Evolutionary conservation across 83 land plant genomes (phyloP), one percentile per base, ranked within the genome.

Genomic region (Picea abies): DNA sequence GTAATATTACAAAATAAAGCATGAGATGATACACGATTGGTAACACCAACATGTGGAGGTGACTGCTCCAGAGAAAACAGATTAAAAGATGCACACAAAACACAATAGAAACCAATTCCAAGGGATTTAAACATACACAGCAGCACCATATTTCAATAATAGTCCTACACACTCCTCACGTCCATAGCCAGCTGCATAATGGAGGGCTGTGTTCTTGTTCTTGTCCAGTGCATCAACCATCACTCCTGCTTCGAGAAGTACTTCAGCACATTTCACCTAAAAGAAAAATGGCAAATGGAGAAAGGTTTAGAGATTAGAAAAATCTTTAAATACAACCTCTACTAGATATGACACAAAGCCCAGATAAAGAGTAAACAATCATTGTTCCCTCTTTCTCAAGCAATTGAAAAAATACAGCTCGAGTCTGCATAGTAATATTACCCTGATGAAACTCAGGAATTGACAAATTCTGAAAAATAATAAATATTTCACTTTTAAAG

Each of bases 151-250:
- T 71, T 87, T 85, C 85, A 87, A 68, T 26, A 87, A 84, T 20
- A 87, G 81, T 79, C 82, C 89, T 78, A 85, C 89, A 85, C 89
- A 87, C 76, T 87, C 89, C 47, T 70, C 60, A 35, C 88, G 88
- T 49, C 89, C 89, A 85, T 87, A 87, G 37, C 89, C 89, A 32
- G 89, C 88, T 39, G 89, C 89, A 82, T 87, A 87, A 71, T 87
- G 89, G 82, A 87, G 89, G 35, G 89, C 88, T 11, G 89, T 87
- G 76, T 87, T 87, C 60, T 87, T 82, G 70, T 85, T 87, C 44
- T 87, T 87, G 81, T 87, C 89, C n/a, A 87, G 88, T 15, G 89
- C 89, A 82, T 87, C 89, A 20, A 87, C 89, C 19, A 44, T 79
- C 37, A 84, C 88, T 72, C 88, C 88, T 14, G 85, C 88, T 82